Percentiles rank a stretch among this genome's conserved stretches.
phyloP scores from a whole-genome alignment of 2,329 filamentous ascomycete species.

The Fusarium robinianum region DNA sequence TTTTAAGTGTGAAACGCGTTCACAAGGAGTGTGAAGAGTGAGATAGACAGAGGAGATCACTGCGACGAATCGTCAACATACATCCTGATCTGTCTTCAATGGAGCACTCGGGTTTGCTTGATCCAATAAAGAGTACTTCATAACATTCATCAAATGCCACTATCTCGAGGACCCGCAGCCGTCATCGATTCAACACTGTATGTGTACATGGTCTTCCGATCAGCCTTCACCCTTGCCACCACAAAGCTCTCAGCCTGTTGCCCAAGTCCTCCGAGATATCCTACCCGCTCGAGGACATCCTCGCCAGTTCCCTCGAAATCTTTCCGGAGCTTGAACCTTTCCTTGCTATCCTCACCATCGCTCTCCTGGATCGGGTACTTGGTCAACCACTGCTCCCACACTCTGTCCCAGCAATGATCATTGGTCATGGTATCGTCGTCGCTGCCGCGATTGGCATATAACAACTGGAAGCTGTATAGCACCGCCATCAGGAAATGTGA shows the following conservation, averaged over 20 bases:
- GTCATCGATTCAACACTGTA: too few relatives aligned
- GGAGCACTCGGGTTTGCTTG: too few relatives aligned
- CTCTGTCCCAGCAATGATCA: constrained; percentile 25
- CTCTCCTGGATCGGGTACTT: constrained; percentile 24
- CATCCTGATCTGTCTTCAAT: too few relatives aligned
- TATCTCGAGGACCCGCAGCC: too few relatives aligned
- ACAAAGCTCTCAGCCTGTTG: constrained; percentile 15
- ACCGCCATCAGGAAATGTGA: constrained; percentile 33
- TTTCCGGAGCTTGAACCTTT: constrained; percentile 23
- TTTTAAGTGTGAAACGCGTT: too few relatives aligned
- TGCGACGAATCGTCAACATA: too few relatives aligned
- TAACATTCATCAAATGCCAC: too few relatives aligned
- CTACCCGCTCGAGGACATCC: constrained; percentile 27
- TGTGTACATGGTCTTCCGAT: too few relatives aligned
- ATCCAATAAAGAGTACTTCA: too few relatives aligned
- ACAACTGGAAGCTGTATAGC: constrained; percentile 29
- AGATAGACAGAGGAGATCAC: too few relatives aligned
- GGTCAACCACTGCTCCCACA: constrained; percentile 40
- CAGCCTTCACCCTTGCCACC: too few relatives aligned
- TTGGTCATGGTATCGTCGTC: not conserved
- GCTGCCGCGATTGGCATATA: constrained; percentile 29
- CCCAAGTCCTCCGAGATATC: constrained; percentile 38
- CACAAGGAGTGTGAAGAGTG: too few relatives aligned
- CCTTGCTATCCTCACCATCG: constrained; percentile 1
- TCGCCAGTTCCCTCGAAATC: constrained; percentile 25